Conservation (phyloP, 805 yeast genomes). For the Clavispora phyllophila region DNA sequence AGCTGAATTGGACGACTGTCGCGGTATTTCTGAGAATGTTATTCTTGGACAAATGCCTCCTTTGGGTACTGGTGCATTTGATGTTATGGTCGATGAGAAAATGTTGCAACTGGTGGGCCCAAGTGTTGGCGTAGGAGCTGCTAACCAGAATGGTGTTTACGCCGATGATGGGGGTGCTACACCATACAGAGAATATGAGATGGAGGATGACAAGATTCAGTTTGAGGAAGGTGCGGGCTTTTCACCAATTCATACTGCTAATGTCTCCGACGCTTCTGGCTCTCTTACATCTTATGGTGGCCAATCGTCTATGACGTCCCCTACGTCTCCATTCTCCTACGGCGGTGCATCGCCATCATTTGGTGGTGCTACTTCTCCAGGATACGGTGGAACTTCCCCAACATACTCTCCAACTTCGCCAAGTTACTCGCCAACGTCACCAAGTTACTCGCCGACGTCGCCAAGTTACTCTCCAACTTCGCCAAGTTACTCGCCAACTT, state of each 20-base stretch:
- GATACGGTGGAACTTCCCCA: conserved; percentile 29
- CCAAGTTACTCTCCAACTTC: conserved; percentile 77
- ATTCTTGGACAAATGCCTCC: conserved; percentile 98
- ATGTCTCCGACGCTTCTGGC: conserved; percentile 68
- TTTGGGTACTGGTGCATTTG: conserved; percentile 97
- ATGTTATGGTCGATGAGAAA: conserved; percentile 88
- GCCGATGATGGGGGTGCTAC: conserved; percentile 74
- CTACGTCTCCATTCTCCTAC: conserved; percentile 55
- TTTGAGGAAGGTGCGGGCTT: conserved; percentile 75
- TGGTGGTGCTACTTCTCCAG: conserved; percentile 48
- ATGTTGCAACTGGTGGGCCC: conserved; percentile 61
- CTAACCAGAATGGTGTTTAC: conserved; percentile 18
- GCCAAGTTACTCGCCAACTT: conserved; percentile 55
- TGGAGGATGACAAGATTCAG: conserved; percentile 56
- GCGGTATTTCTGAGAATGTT: conserved; percentile 97
- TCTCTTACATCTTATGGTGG: conserved; percentile 90
- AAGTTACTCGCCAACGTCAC: conserved; percentile 62
- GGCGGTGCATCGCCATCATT: conserved; percentile 46
- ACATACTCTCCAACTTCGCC: conserved; percentile 18
- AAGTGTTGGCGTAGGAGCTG: conserved; percentile 40
- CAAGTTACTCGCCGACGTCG: conserved; percentile 72
- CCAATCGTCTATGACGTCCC: conserved; percentile 43
- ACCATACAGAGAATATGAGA: conserved; percentile 71
- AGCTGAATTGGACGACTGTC: conserved; percentile 96
- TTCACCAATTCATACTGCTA: conserved; percentile 91